A percentile compares a stretch with the other conserved stretches of the same genome.
These are phyloP conservation scores for Backusella liffmaniae DNA, from an alignment of 192 early-diverging fungal species.

Conservation along the genomic window DNA sequence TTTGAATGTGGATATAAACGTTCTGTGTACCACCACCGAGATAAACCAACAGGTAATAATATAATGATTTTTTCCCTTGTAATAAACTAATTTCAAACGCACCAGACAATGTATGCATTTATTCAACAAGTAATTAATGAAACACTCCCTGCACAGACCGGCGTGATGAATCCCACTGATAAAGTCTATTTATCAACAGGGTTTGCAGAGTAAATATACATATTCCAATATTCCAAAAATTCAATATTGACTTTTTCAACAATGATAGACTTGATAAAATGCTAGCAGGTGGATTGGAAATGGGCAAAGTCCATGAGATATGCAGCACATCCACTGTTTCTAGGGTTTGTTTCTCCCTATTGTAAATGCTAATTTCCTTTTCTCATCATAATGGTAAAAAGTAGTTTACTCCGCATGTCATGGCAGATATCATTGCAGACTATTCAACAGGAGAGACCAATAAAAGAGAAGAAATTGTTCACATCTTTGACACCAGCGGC, in stretches of 20 bases:
- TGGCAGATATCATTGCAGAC: background rate
- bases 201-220: background rate
- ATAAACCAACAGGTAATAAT: background rate
- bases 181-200: background rate
- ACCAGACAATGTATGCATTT: background rate
- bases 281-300: background rate
- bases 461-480: background rate
- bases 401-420: background rate
- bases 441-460: background rate
- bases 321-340: background rate
- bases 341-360: background rate
- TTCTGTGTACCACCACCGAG: background rate
- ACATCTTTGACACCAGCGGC: background rate
- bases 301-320: background rate
- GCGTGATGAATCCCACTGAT: background rate
- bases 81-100: background rate
- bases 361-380: background rate
- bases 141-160: background rate
- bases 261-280: background rate
- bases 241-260: background rate
- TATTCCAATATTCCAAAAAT: background rate
- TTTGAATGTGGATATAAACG: background rate
- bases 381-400: background rate
- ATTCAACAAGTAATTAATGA: slow-evolving; percentile 4
- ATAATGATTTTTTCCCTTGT: background rate